Evolutionary conservation across 2,329 filamentous ascomycete genomes (phyloP).

Genomic region (Pseudogymnoascus sp.): DNA sequence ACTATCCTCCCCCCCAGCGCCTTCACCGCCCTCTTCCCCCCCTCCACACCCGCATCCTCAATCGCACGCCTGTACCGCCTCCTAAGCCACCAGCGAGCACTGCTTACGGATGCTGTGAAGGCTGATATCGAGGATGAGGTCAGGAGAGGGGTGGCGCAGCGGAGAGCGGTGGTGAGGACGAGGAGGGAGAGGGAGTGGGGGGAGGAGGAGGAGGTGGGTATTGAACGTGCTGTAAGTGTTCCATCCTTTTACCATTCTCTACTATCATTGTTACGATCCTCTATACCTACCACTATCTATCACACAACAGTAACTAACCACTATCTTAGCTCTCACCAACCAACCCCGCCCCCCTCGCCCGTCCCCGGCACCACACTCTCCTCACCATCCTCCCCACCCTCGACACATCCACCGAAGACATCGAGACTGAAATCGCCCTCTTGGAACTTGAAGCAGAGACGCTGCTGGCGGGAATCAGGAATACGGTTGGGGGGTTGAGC

Average conservation of each 20-base stretch:
- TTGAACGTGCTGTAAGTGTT: constrained; percentile 50
- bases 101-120: constrained; percentile 58
- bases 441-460: constrained; percentile 56
- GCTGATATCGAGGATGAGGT: constrained; percentile 57
- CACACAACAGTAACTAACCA: no score
- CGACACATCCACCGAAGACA: constrained; percentile 52
- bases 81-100: constrained; percentile 64
- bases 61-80: constrained; percentile 63
- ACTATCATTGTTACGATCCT: not conserved
- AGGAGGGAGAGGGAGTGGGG: constrained; percentile 44
- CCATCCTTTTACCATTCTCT: constrained; percentile 8
- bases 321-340: not conserved
- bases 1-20: constrained; percentile 64
- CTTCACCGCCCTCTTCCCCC: constrained; percentile 71
- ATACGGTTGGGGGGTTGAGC: constrained; percentile 64
- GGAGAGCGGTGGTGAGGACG: constrained; percentile 46
- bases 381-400: constrained; percentile 59
- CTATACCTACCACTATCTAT: no score
- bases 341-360: not conserved
- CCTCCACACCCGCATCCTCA: constrained; percentile 27
- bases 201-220: constrained; percentile 36
- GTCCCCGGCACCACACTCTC: constrained; percentile 44
- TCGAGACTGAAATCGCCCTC: constrained; percentile 59
- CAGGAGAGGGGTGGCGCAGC: constrained; percentile 48
- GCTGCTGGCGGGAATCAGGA: constrained; percentile 52